These are phyloP conservation scores for Phytopythium vexans DNA, from an alignment of 352 stramenopile genomes.

Conservation along the genomic window DNA sequence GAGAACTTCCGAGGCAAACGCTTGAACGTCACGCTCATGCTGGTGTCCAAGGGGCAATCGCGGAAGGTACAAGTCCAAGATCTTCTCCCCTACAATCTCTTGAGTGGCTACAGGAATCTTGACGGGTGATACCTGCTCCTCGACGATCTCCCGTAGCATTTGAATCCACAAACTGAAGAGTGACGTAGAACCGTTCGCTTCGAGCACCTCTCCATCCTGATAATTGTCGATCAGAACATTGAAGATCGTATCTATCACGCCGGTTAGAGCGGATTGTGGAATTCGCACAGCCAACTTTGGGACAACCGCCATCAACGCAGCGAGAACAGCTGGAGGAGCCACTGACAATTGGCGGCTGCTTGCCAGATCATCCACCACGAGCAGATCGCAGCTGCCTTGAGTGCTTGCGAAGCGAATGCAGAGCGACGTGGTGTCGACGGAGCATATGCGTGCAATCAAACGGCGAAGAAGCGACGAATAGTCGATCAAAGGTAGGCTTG, in stretches of 20 bases:
- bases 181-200: slow-evolving; percentile 6
- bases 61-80: slow-evolving; percentile 14
- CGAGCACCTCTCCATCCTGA: slow-evolving; percentile 2
- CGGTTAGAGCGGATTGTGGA: slow-evolving; percentile 12
- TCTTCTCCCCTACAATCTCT: slow-evolving; percentile 11
- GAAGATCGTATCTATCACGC: slow-evolving; percentile 14
- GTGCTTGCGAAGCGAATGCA: slow-evolving; percentile 33
- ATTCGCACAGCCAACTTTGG: slow-evolving; percentile 16
- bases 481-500: slow-evolving; percentile 26
- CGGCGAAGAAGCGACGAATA: slow-evolving; percentile 23
- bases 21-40: slow-evolving; percentile 11
- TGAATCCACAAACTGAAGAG: slow-evolving; percentile 27
- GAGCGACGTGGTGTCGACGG: slow-evolving; percentile 12
- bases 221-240: slow-evolving; percentile 20
- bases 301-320: slow-evolving; percentile 18
- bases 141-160: slow-evolving; percentile 18
- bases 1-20: slow-evolving; percentile 25
- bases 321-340: slow-evolving; percentile 13
- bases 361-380: slow-evolving; percentile 21
- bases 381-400: slow-evolving; percentile 33
- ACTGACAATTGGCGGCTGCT: slow-evolving; percentile 16
- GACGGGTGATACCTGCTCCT: not conserved
- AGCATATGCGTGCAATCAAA: slow-evolving; percentile 27
- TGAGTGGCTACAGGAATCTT: slow-evolving; percentile 5
- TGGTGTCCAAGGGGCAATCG: slow-evolving; percentile 20